Evolutionary conservation across 164 flowering plant genomes (phyloP), one percentile per base, ranked within the genome.

Genomic region (Protea cynaroides): DNA sequence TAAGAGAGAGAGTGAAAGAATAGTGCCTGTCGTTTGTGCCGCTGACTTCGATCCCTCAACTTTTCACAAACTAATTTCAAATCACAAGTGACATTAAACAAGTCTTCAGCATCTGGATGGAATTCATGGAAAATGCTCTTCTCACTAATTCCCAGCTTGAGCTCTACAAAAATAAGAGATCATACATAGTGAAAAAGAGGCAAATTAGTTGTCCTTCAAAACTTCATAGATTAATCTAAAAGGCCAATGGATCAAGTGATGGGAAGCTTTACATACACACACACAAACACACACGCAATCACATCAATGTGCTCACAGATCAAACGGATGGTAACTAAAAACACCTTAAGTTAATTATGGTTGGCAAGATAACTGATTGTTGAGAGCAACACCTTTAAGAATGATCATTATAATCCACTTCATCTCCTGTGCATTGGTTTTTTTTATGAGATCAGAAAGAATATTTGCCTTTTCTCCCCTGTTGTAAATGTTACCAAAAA

Each of bases 41-140:
- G 76, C 59, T 86, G 90, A 63, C 74, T 80, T 66, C 90, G 79
- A 75, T 94, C 90, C 53, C 75, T 82, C 70, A 94, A 75, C 78
- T 84, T 94, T 69, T 94, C 97, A 76, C 97, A 91, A 21, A 94
- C 99, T 66, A 94, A 74, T 67, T 86, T 92, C 62, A 94, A 75
- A 72, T 94, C 99, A 80, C 99, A 94, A 1, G 97, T 94, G 53
- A 94, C 99, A 77, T 94, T 94, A 62, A 94, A 91, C 78, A 94
- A 75, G 79, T 94, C 97, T 73, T 94, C 99, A 9, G 99, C 99
- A 77, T 94, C 99, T 0, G 96, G 97, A 81, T 94, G 99, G 71
- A 94, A 94, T 71, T 94, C 99, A 78, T 86, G 97, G 63, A 94
- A 91, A 63, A 94, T 86, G 75, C 82, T 89, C 72, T 82, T 94